Percentiles rank a stretch among this genome's conserved stretches.
These are phyloP conservation scores for Mycena pura DNA, from an alignment of 768 basidiomycete genomes.

Conservation along the genomic window DNA sequence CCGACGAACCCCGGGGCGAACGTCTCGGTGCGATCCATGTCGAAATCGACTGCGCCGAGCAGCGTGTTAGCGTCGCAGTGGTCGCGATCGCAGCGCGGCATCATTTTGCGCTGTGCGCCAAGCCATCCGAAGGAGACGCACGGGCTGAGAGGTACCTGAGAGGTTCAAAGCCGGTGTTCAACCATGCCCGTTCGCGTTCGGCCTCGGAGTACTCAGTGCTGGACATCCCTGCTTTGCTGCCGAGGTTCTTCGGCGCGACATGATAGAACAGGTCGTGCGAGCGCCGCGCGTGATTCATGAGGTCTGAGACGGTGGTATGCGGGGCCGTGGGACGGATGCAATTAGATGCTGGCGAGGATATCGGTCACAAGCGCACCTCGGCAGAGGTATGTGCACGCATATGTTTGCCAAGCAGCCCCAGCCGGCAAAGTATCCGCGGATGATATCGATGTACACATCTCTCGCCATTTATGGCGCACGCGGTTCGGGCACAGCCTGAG, in stretches of 20 bases:
- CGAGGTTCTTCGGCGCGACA: constrained; percentile 8
- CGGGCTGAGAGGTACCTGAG: too few relatives aligned
- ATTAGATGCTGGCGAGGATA: neutral
- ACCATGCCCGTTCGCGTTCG: neutral
- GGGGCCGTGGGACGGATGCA: neutral
- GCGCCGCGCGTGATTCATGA: constrained; percentile 1
- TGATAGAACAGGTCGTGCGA: neutral
- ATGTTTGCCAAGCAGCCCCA: neutral
- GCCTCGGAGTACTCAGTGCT: constrained; percentile 1
- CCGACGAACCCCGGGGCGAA: neutral
- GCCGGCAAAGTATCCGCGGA: constrained; percentile 3
- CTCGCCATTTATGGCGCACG: neutral
- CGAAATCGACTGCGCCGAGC: constrained; percentile 6
- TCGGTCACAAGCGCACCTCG: neutral
- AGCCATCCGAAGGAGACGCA: neutral
- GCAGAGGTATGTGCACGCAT: neutral
- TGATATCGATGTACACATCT: neutral
- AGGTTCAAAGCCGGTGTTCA: neutral
- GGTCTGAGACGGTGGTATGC: neutral
- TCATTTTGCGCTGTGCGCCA: neutral
- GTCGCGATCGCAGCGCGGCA: neutral
- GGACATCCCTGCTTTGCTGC: neutral
- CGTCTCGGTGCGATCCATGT: neutral
- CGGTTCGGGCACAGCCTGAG: neutral
- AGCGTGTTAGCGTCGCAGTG: constrained; percentile 1